These are phyloP conservation scores for Penicillium cataractarum DNA, from an alignment of 495 filamentous ascomycete genomes.

Conservation along the genomic window DNA sequence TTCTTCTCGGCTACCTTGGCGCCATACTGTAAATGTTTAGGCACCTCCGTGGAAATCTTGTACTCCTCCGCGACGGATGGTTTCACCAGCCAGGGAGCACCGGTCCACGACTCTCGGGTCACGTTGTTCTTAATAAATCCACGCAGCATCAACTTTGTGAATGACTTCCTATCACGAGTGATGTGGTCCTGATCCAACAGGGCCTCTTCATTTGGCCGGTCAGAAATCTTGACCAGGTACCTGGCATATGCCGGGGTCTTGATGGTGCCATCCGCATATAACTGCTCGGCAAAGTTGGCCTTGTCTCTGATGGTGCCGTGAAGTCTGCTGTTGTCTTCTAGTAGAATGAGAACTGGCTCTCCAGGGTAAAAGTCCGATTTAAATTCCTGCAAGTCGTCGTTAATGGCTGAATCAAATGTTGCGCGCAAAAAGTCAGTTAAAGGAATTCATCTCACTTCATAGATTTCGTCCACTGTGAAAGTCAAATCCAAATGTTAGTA, in stretches of 20 bases:
- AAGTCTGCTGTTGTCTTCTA: slow-evolving; percentile 69
- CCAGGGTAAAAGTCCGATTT: slow-evolving; percentile 93
- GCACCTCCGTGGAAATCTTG: slow-evolving; percentile 82
- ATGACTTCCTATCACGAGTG: slow-evolving; percentile 84
- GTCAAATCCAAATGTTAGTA: slow-evolving; percentile 26
- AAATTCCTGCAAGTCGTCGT: slow-evolving; percentile 68
- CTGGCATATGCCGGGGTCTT: slow-evolving; percentile 69
- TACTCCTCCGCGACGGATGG: slow-evolving; percentile 79
- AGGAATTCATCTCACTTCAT: slow-evolving; percentile 57
- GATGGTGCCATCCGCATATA: slow-evolving; percentile 65
- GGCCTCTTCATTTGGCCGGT: slow-evolving; percentile 71
- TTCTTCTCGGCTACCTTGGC: slow-evolving; percentile 79
- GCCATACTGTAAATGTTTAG: slow-evolving; percentile 79
- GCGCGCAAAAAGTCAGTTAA: not conserved
- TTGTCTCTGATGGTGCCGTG: slow-evolving; percentile 86
- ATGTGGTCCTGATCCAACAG: slow-evolving; percentile 81
- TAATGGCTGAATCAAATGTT: slow-evolving; percentile 18
- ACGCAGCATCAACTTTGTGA: slow-evolving; percentile 92
- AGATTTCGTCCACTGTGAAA: slow-evolving; percentile 65
- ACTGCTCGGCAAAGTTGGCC: slow-evolving; percentile 69
- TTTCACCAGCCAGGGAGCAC: slow-evolving; percentile 95
- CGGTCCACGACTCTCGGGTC: slow-evolving; percentile 86
- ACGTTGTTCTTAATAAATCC: slow-evolving; percentile 96
- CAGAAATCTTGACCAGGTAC: slow-evolving; percentile 77
- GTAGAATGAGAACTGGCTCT: slow-evolving; percentile 76